phyloP scores from a whole-genome alignment of 371 early-diverging fungal genomes.

The Dinochytrium kinnereticum region DNA sequence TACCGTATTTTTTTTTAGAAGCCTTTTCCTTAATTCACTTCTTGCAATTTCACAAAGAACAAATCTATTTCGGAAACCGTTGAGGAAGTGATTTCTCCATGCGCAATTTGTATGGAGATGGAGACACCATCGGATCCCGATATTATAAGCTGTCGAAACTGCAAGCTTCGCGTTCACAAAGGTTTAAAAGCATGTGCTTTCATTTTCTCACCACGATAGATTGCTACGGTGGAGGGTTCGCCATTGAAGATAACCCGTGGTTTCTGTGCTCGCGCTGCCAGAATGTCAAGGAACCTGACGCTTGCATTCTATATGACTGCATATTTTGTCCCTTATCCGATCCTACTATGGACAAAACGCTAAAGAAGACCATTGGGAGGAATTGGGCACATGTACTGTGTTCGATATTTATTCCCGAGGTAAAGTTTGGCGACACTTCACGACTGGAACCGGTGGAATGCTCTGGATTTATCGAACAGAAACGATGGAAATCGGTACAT shows the following conservation, averaged over 20 bases:
- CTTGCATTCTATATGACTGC: conserved; percentile 32
- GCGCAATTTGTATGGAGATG: conserved; percentile 29
- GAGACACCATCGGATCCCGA: conserved; percentile 4
- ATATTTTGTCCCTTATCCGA: conserved; percentile 31
- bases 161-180: conserved; percentile 31
- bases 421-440: conserved; percentile 27
- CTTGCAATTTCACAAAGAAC: neutral
- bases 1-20: neutral
- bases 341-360: conserved; percentile 13
- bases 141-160: conserved; percentile 22
- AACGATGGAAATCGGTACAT: conserved; percentile 29
- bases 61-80: neutral
- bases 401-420: conserved; percentile 37
- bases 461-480: conserved; percentile 30
- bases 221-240: neutral
- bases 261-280: conserved; percentile 32
- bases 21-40: too few relatives aligned
- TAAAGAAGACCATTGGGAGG: conserved; percentile 39
- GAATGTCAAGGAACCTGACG: conserved; percentile 26
- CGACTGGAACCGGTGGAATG: conserved; percentile 33
- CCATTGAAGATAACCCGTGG: neutral
- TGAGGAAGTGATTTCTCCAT: conserved; percentile 16
- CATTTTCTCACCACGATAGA: conserved; percentile 20
- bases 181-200: conserved; percentile 10
- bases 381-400: conserved; percentile 44